Conservation (phyloP, 352 stramenopile genomes). For the Bremia lactucae region DNA sequence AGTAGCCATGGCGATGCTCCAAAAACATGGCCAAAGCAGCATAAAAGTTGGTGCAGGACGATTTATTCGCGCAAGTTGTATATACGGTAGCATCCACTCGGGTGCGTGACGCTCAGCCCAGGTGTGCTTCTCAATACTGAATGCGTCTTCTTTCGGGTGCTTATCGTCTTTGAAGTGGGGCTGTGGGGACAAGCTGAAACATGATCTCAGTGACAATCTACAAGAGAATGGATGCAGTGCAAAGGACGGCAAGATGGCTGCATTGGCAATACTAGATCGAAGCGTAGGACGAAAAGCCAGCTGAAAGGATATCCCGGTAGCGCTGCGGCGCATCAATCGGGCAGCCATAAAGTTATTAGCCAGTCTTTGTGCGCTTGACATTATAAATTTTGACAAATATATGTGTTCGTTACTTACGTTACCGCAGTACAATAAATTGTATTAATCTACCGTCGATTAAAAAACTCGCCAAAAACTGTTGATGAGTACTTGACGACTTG, state of each 20-base stretch:
- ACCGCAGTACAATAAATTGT: too few relatives aligned
- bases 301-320: background rate
- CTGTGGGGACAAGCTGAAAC: slow-evolving; percentile 8
- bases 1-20: slow-evolving; percentile 92
- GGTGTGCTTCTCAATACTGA: slow-evolving; percentile 76
- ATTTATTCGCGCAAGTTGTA: slow-evolving; percentile 81
- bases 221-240: background rate
- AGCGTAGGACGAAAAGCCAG: background rate
- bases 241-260: background rate
- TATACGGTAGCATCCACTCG: slow-evolving; percentile 75
- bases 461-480: too few relatives aligned
- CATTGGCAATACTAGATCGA: background rate
- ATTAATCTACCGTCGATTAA: too few relatives aligned
- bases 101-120: slow-evolving; percentile 73
- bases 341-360: slow-evolving; percentile 14
- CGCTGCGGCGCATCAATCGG: slow-evolving; percentile 8
- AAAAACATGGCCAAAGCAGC: slow-evolving; percentile 95
- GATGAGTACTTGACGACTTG: background rate
- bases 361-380: too few relatives aligned
- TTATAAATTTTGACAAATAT: too few relatives aligned
- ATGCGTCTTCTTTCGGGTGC: slow-evolving; percentile 18
- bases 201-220: slow-evolving; percentile 3
- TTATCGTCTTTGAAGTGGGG: background rate
- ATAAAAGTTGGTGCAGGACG: slow-evolving; percentile 88
- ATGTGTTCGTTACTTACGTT: too few relatives aligned